Conservation (phyloP, 2,329 filamentous ascomycete genomes). For the Ophiocordyceps camponoti-floridani region DNA sequence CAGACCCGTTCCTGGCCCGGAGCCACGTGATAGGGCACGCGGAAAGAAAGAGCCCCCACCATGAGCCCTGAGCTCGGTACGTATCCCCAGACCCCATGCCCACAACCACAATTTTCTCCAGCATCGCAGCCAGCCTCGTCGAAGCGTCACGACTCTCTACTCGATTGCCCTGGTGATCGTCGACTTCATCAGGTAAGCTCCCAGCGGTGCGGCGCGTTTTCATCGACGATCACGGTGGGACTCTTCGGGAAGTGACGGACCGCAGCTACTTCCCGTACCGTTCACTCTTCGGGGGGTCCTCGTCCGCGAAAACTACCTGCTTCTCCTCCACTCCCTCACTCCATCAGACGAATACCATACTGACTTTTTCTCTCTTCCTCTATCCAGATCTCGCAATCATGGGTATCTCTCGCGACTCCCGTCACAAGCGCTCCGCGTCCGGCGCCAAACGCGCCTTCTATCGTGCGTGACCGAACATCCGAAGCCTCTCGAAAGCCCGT, state of each 20-base stretch:
- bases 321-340: neutral
- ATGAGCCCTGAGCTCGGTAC: slow-evolving; percentile 11
- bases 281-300: neutral
- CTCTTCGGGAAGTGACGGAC: neutral
- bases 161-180: slow-evolving; percentile 30
- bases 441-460: slow-evolving; percentile 95
- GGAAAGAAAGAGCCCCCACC: neutral
- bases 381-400: slow-evolving; percentile 68
- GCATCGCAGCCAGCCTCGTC: neutral
- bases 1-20: too few species aligned
- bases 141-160: slow-evolving; percentile 7
- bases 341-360: neutral
- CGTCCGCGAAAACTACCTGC: neutral
- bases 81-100: slow-evolving; percentile 15
- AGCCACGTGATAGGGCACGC: slow-evolving; percentile 1
- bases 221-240: neutral
- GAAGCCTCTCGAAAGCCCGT: slow-evolving; percentile 43
- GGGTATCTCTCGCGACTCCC: slow-evolving; percentile 99
- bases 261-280: neutral
- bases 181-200: slow-evolving; percentile 27
- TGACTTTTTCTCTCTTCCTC: slow-evolving; percentile 8
- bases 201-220: neutral
- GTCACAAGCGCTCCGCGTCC: slow-evolving; percentile 98
- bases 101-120: slow-evolving; percentile 18
- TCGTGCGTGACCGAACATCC: slow-evolving; percentile 39